Evolutionary conservation across 2,329 filamentous ascomycete species (phyloP).

Genomic region (Exophiala spinifera): DNA sequence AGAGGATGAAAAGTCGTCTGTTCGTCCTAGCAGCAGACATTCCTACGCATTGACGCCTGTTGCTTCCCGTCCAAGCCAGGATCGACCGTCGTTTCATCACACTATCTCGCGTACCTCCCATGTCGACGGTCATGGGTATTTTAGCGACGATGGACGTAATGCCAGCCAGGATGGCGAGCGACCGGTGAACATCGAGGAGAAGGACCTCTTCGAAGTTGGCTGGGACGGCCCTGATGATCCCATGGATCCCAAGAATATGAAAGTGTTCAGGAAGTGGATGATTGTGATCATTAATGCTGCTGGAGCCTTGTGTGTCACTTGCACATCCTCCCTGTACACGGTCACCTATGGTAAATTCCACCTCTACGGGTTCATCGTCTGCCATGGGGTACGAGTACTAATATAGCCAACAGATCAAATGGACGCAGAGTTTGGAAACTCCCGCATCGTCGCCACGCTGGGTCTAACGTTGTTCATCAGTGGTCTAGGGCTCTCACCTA

Average conservation of each 20-base stretch:
- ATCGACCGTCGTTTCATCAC: constrained; percentile 11
- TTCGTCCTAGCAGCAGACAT: constrained; percentile 1
- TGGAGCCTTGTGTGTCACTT: constrained; percentile 82
- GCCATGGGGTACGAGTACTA: constrained; percentile 1
- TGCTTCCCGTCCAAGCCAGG: constrained; percentile 12
- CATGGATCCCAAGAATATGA: constrained; percentile 68
- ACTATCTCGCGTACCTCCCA: constrained; percentile 28
- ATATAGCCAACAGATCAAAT: constrained; percentile 53
- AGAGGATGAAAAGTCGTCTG: constrained; percentile 11
- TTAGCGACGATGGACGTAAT: constrained; percentile 12
- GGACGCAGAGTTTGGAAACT: constrained; percentile 68
- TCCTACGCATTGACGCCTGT: constrained; percentile 18
- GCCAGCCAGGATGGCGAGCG: constrained; percentile 4
- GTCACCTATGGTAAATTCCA: constrained; percentile 59
- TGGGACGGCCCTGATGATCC: constrained; percentile 76
- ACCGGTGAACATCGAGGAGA: constrained; percentile 10
- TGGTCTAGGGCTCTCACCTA: constrained; percentile 65
- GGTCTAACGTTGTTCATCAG: constrained; percentile 81
- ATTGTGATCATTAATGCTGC: constrained; percentile 71
- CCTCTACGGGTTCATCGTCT: neutral
- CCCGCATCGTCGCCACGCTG: constrained; percentile 69
- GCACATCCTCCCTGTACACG: constrained; percentile 84
- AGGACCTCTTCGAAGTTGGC: constrained; percentile 53
- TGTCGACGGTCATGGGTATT: constrained; percentile 27
- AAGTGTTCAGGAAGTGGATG: constrained; percentile 67